Evolutionary conservation across 768 basidiomycete genomes (phyloP), one percentile per base, ranked within the genome.

Genomic region (Amanita phalloides): DNA sequence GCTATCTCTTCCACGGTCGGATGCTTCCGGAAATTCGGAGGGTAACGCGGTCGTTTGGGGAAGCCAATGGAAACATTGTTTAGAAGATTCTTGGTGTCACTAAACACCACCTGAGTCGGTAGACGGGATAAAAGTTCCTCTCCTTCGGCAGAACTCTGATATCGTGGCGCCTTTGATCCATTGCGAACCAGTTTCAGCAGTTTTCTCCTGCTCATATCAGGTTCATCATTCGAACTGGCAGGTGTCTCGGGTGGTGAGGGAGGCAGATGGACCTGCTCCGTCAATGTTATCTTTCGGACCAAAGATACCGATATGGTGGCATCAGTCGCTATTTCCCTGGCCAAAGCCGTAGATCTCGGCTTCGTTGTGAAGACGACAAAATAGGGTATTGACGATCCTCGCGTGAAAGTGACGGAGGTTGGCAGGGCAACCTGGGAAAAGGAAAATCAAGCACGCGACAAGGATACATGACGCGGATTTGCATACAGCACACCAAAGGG

Each of bases 311-410:
- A 76, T 30, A 86, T 78, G 10, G 82, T 84, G 5, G 86, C 81
- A 60, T 86, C 84, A 3, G 81, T 60, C 6, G 83, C 79, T 33
- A 87, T 84, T 59, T 87, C 84, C 53, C 72, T 74, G 7, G 79
- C 74, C 30, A 86, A 66, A 9, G 64, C 56, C 1, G 70, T 63
- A 14, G 79, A 82, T 37, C 78, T 71, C 14, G 81, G 77, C 6
- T 66, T 76, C 28, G 86, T 86, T 8, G 78, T 77, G 65, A 86
- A 86, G 26, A 86, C 81, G 48, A 85, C 82, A 58, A 80, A 87
- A 59, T 80, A 86, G 10, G 84, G 78, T 54, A 88, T 75, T n/a
- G 74, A 75, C 14, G 72, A 73, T 23, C 73, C 62, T 26, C 85
- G 82, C 57, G 78, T 71, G 66, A 85, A 86, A 3, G 74, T 75